Evolutionary conservation across 768 basidiomycete genomes (phyloP), one percentile per base, ranked within the genome.

Genomic region (Cystobasidium ongulense): DNA sequence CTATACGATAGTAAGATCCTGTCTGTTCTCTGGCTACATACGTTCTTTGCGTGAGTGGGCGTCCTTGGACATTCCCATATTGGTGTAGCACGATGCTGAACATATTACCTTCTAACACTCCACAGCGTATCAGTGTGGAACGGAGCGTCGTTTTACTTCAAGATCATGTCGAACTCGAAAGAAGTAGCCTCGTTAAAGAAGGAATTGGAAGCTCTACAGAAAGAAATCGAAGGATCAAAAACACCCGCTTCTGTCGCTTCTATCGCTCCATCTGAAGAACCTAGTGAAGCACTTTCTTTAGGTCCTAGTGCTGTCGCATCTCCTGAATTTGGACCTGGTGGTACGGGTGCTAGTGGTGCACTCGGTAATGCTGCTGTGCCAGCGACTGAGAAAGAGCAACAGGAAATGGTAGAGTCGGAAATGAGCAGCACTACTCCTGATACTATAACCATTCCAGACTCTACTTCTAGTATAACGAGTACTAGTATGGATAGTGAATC

Each of bases 1-100:
- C 63, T 79, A 59, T 78, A 79, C 63, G 76, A 77, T 62, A 76
- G 74, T 75, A 78, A 77, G 65, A 25, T 64, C 10, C 63, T 76
- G 7, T 71, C 52, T 50, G 43, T 72, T 17, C 25, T 64, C 0
- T 64, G 46, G 61, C 3, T 63, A 33, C n/a, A 61, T 31, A 52
- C 25, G 10, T 75, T 39, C 52, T 52, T 54, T 33, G 5, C 25
- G 1, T 31, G 7, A 4, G 41, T 38, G n/a, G n/a, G n/a, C n/a
- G n/a, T n/a, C n/a, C n/a, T n/a, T n/a, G n/a, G 33, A 21, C 63
- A 36, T 35, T 38, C 66, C n/a, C 3, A 61, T 71, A 74, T 74
- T 36, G 21, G 71, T 50, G 46, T 15, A 23, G 15, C 46, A 15
- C 23, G 15, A 75, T 13, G 35, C 70, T 76, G 10, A 41, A 66